Evolutionary conservation across 23 red algal species (phyloP).

Genomic region (Gracilaria vermiculophylla): DNA sequence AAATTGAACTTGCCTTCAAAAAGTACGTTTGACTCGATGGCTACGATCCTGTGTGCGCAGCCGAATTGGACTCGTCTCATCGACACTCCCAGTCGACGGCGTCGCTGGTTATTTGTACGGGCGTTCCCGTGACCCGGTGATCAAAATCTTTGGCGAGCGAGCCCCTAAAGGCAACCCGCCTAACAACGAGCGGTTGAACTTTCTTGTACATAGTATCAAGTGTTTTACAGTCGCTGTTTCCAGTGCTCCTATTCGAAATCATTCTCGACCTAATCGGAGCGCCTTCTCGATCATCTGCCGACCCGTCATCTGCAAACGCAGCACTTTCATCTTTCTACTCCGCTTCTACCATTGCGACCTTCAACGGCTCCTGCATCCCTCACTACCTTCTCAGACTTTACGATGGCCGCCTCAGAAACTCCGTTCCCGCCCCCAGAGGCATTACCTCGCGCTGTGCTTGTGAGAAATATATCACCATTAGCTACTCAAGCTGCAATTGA

Average conservation of each 20-base stretch:
- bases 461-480: conserved; percentile 47
- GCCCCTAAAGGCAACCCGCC: neutral
- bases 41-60: too few relatives aligned
- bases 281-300: too few relatives aligned
- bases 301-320: too few relatives aligned
- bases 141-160: neutral
- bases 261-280: neutral
- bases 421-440: conserved; percentile 46
- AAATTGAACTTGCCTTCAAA: neutral
- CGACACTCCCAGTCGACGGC: neutral
- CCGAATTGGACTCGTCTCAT: too few relatives aligned
- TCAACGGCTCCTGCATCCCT: neutral
- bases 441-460: conserved; percentile 39
- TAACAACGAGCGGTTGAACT: neutral
- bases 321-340: neutral
- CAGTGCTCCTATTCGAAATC: neutral
- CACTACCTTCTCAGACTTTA: neutral
- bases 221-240: neutral
- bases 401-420: neutral
- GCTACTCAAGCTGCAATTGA: conserved; percentile 61
- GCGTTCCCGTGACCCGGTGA: neutral
- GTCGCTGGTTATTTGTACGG: neutral
- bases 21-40: too few relatives aligned
- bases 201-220: neutral
- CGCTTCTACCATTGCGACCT: neutral